phyloP scores from a whole-genome alignment of 176 grass and related monocot genomes.

The Musa itinerans region DNA sequence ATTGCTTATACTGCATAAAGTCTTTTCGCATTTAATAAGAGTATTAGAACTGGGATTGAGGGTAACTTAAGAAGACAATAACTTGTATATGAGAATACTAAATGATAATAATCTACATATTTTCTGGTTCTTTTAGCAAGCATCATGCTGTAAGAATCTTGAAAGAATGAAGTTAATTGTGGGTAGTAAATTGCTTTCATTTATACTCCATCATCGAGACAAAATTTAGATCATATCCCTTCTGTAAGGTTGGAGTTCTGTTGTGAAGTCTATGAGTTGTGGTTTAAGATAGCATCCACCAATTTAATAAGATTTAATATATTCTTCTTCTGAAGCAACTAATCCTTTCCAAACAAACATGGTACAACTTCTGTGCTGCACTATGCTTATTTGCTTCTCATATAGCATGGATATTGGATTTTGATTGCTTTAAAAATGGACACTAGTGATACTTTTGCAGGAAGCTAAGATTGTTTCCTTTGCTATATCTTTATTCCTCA shows the following conservation, averaged over 20 bases:
- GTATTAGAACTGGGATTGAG: background rate
- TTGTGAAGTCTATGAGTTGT: background rate
- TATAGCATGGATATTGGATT: background rate
- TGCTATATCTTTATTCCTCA: background rate
- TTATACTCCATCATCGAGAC: background rate
- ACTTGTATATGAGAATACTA: background rate
- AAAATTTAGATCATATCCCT: background rate
- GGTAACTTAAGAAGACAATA: background rate
- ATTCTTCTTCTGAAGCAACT: too few relatives aligned
- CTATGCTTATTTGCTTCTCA: background rate
- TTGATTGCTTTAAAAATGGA: background rate
- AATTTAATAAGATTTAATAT: too few relatives aligned
- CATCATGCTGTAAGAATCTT: background rate
- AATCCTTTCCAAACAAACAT: too few relatives aligned
- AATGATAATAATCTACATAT: background rate
- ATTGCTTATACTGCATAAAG: too few relatives aligned
- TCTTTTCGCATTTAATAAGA: background rate
- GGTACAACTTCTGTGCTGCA: too few relatives aligned
- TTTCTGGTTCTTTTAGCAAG: background rate
- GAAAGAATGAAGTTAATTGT: background rate
- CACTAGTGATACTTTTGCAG: background rate
- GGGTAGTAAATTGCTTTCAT: background rate
- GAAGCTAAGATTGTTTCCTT: background rate
- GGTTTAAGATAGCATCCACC: too few relatives aligned
- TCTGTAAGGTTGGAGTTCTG: background rate